Conservation (phyloP, 768 basidiomycete species). For the Lentinula lateritia region DNA sequence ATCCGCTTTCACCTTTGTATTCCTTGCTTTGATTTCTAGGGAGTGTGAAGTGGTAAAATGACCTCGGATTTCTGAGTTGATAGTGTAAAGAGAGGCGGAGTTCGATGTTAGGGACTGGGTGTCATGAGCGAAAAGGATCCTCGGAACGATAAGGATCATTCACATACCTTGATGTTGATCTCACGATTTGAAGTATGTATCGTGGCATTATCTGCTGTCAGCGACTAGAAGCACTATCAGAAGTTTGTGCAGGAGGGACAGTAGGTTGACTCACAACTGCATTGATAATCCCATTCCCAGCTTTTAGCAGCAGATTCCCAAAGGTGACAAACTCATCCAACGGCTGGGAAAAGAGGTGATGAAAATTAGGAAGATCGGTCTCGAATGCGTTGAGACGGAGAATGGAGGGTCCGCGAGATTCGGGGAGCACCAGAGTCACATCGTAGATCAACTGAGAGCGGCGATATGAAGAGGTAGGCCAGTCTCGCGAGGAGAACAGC, state of each 20-base stretch:
- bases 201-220: conserved; percentile 21
- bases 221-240: conserved; percentile 16
- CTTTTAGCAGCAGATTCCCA: conserved; percentile 27
- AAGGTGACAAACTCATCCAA: conserved; percentile 34
- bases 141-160: background rate
- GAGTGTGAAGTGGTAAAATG: background rate
- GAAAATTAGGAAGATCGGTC: conserved; percentile 37
- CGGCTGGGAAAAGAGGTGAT: conserved; percentile 28
- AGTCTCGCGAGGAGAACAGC: conserved; percentile 22
- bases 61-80: background rate
- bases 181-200: conserved; percentile 10
- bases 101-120: background rate
- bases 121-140: background rate
- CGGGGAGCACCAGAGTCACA: conserved; percentile 21
- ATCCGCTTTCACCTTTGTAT: background rate
- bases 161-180: background rate
- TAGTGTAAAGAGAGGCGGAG: background rate
- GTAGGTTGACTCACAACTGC: conserved; percentile 24
- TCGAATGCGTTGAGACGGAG: conserved; percentile 36
- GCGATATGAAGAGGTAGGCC: background rate
- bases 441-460: conserved; percentile 12
- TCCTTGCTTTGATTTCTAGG: background rate
- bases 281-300: conserved; percentile 27
- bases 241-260: background rate
- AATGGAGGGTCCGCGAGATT: conserved; percentile 10